Base-by-base conservation (phyloP, 140 eudicot genomes). In the Bidens hawaiensis region DNA sequence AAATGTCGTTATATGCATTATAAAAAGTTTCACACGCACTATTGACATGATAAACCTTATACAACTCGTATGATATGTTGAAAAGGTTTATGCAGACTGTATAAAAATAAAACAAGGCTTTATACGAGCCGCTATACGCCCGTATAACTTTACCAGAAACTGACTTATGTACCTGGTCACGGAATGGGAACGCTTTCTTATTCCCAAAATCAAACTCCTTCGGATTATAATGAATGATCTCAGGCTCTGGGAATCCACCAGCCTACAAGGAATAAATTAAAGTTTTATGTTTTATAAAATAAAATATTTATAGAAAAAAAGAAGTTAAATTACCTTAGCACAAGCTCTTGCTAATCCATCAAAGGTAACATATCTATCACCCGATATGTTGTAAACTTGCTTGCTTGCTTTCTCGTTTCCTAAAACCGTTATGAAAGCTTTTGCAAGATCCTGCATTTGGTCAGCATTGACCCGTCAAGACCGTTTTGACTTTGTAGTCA, bases 191-290 rank as follows among this genome's bases (percentile, higher is more conserved):
- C 2, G 99, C 75, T 72, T 93, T 93, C 95, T 88, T 88, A 77
- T 93, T 93, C 14, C 99, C 99, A 69, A 93, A 93, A 79, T 93
- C 99, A 11, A 76, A 93, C 62, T 88, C 95, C 78, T 93, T 93
- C 2, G 99, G 95, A 49, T 88, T 93, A 81, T 88, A 93, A 72
- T 93, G 99, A 72, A 93, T 30, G 42, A 93, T 24, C 76, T 93
- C 94, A 9, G 99, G 99, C 74, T 88, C 99, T 2, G 99, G 99
- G 83, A 93, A 93, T 52, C 96, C 99, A 81, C 81, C 99, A 77
- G 99, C 96, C 99, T 93, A 74, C 60, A 43, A 52, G 14, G 52
- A 57, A 36, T 43, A 53, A 4, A 64, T 33, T 30, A 17, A 18
- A 38, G 6, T 27, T 54, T 54, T 18, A 48, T 48, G 11, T 13